Evolutionary conservation across 192 early-diverging fungal species (phyloP).

Genomic region (Cetraspora pellucida): DNA sequence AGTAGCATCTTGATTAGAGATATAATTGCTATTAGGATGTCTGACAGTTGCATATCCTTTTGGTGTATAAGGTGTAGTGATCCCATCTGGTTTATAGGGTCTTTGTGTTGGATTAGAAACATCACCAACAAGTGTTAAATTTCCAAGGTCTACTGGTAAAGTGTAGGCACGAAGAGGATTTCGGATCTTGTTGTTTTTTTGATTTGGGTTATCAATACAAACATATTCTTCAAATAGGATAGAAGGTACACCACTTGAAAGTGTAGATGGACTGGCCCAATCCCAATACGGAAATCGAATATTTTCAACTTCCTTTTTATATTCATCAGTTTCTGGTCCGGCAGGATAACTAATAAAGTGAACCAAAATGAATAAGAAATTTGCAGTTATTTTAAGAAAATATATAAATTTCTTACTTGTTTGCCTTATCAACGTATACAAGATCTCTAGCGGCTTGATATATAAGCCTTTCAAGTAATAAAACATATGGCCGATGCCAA

Average conservation of each 20-base stretch:
- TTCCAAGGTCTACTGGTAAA: conserved; percentile 11
- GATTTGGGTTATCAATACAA: not conserved
- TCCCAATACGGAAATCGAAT: conserved; percentile 27
- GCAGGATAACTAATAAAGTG: not conserved
- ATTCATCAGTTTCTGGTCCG: not conserved
- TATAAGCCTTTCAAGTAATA: conserved; percentile 18
- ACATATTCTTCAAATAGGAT: conserved; percentile 8
- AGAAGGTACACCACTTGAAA: conserved; percentile 4
- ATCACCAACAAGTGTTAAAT: conserved; percentile 16
- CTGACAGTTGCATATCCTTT: conserved; percentile 11
- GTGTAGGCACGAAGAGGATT: conserved; percentile 28
- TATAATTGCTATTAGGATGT: conserved; percentile 2
- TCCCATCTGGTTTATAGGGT: not conserved
- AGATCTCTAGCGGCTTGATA: not conserved
- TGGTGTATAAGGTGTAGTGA: not conserved
- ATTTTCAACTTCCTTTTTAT: conserved; percentile 18
- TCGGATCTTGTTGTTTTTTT: not conserved
- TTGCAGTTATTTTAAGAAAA: not conserved
- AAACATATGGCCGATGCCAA: conserved; percentile 32
- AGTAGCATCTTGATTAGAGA: not conserved
- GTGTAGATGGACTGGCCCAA: conserved; percentile 25
- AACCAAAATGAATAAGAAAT: not conserved
- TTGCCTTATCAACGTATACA: not conserved
- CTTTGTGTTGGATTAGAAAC: conserved; percentile 24
- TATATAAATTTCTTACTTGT: not conserved